Evolutionary conservation across 2,329 filamentous ascomycete species (phyloP).

Genomic region (Bertia moriformis): DNA sequence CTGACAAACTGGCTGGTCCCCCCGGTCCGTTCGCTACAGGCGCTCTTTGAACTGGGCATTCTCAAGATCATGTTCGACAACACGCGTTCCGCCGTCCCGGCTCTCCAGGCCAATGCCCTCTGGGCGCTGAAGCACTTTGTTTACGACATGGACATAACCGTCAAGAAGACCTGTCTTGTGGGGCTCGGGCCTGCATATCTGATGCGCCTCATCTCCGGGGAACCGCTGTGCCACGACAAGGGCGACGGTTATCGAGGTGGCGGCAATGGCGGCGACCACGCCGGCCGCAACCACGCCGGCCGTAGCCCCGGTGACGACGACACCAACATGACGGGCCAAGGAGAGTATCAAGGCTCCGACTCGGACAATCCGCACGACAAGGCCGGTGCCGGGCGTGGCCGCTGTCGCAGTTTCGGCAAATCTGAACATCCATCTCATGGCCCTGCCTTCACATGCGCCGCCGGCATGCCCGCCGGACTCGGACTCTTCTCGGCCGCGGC

Average conservation of each 20-base stretch:
- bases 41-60: constrained; percentile 60
- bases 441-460: too few species aligned
- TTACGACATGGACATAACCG: constrained; percentile 51
- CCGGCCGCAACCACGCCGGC: too few species aligned
- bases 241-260: constrained; percentile 24
- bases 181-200: constrained; percentile 70
- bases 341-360: too few species aligned
- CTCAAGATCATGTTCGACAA: constrained; percentile 69
- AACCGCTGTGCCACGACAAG: too few species aligned
- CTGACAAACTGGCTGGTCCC: constrained; percentile 5
- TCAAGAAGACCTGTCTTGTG: constrained; percentile 66
- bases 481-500: too few species aligned
- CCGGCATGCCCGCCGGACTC: too few species aligned
- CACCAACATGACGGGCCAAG: not conserved
- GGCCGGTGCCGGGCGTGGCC: too few species aligned
- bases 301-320: too few species aligned
- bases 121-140: constrained; percentile 92
- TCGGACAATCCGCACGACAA: too few species aligned
- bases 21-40: constrained; percentile 24
- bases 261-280: constrained; percentile 10
- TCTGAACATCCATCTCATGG: too few species aligned
- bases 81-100: constrained; percentile 66
- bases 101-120: constrained; percentile 68
- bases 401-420: too few species aligned
- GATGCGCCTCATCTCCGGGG: constrained; percentile 63